Percentiles rank a stretch among this genome's conserved stretches.
Evolutionary conservation across 2,329 filamentous ascomycete species (phyloP).

Genomic region (Alternaria angustiovoidea): DNA sequence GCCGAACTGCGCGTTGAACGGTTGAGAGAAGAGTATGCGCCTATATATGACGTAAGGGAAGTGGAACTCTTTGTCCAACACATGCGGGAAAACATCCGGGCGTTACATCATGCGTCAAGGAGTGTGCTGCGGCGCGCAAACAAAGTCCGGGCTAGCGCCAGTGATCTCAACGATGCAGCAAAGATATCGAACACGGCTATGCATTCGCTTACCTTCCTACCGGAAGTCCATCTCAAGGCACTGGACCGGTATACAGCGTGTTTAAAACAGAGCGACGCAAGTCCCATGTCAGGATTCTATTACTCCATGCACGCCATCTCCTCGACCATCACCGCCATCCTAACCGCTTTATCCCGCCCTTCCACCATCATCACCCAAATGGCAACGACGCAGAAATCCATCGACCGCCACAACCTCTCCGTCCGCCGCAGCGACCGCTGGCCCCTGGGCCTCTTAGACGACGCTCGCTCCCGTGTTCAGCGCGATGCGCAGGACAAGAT

Average conservation of each 20-base stretch:
- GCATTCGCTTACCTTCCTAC: conserved; percentile 71
- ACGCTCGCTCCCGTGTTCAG: conserved; percentile 81
- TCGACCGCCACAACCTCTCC: conserved; percentile 79
- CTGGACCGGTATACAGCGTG: conserved; percentile 75
- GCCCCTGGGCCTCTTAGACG: conserved; percentile 84
- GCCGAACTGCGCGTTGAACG: conserved; percentile 83
- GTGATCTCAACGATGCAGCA: conserved; percentile 74
- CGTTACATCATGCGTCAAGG: conserved; percentile 74
- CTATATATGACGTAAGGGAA: conserved; percentile 79
- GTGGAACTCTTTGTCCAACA: conserved; percentile 93
- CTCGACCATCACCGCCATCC: conserved; percentile 81
- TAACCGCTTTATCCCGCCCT: conserved; percentile 80
- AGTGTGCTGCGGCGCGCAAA: conserved; percentile 80
- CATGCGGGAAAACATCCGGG: conserved; percentile 86
- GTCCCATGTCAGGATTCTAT: conserved; percentile 77
- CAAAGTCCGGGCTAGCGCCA: conserved; percentile 68
- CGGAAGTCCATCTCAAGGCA: conserved; percentile 71
- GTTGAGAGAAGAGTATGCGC: conserved; percentile 87
- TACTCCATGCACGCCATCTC: conserved; percentile 80
- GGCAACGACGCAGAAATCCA: conserved; percentile 73
- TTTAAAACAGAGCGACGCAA: conserved; percentile 72
- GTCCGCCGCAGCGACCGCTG: conserved; percentile 78
- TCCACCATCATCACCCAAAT: conserved; percentile 80
- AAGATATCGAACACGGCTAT: conserved; percentile 61
- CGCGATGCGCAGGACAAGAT: conserved; percentile 86